phyloP scores from a whole-genome alignment of 1,284 basidiomycete genomes.

The Fistulina hepatica region DNA sequence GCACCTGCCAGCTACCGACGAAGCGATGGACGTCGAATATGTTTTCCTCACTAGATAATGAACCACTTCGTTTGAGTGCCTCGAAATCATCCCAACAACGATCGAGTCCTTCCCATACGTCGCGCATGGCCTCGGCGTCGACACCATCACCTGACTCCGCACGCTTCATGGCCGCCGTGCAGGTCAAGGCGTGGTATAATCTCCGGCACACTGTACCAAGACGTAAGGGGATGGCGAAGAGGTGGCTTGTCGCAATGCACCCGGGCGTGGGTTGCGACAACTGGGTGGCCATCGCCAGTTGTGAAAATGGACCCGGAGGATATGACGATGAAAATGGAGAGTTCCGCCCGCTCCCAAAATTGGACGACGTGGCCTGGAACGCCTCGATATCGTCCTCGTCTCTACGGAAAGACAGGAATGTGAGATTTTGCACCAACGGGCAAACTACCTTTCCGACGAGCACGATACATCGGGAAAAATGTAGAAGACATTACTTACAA shows the following conservation, averaged over 20 bases:
- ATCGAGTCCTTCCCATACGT: constrained; percentile 75
- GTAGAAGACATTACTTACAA: not conserved
- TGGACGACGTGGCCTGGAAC: constrained; percentile 45
- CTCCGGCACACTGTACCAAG: constrained; percentile 63
- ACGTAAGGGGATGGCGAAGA: constrained; percentile 53
- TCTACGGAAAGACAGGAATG: constrained; percentile 22
- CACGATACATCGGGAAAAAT: constrained; percentile 2
- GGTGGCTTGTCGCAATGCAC: constrained; percentile 20
- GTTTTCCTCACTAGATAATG: constrained; percentile 27
- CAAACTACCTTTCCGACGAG: no score
- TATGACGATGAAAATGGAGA: constrained; percentile 27
- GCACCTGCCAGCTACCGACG: constrained; percentile 58
- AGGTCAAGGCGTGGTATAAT: constrained; percentile 66
- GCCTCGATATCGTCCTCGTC: constrained; percentile 57
- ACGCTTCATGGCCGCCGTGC: constrained; percentile 52
- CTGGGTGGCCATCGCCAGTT: constrained; percentile 18
- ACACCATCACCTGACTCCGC: constrained; percentile 39
- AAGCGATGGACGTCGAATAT: constrained; percentile 51
- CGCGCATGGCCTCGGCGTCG: constrained; percentile 49
- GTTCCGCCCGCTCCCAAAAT: constrained; percentile 19
- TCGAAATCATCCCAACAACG: constrained; percentile 76
- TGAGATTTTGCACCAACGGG: no score
- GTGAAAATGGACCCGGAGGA: constrained; percentile 20
- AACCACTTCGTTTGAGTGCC: constrained; percentile 34
- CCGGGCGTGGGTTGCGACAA: constrained; percentile 17